Percentiles rank a stretch among this genome's conserved stretches.
phyloP scores from a whole-genome alignment of 805 yeast genomes.

The Cyberlindnera galapagoensis region DNA sequence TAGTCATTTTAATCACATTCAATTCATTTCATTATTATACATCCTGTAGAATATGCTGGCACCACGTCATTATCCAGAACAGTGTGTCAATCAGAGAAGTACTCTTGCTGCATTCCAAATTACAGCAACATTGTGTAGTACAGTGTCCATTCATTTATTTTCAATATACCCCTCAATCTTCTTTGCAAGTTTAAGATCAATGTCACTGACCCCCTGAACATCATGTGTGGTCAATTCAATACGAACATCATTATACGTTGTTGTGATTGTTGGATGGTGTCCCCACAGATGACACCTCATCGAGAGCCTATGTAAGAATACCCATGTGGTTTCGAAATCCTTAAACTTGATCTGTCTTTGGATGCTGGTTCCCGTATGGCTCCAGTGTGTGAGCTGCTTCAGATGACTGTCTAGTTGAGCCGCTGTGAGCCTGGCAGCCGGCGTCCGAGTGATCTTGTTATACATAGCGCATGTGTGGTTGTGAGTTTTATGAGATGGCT shows the following conservation, averaged over 20 bases:
- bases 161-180: constrained; percentile 32
- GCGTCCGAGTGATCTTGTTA: constrained; percentile 29
- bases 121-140: too few species aligned
- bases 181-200: constrained; percentile 54
- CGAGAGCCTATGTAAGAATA: constrained; percentile 53
- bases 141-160: neutral
- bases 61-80: too few species aligned
- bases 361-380: constrained; percentile 14
- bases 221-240: constrained; percentile 63
- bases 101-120: too few species aligned
- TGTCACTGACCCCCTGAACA: constrained; percentile 40
- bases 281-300: constrained; percentile 49
- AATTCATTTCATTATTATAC: too few species aligned
- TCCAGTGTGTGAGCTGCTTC: constrained; percentile 23
- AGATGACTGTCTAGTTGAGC: constrained; percentile 21
- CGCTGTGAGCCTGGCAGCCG: constrained; percentile 24
- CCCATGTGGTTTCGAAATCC: constrained; percentile 60
- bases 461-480: too few species aligned
- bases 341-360: constrained; percentile 36
- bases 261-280: constrained; percentile 67
- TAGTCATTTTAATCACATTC: too few species aligned
- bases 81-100: too few species aligned
- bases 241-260: constrained; percentile 53
- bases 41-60: too few species aligned
- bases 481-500: too few species aligned